These are phyloP conservation scores for Mycena haematopus DNA, from an alignment of 768 basidiomycete species.

Conservation along the genomic window DNA sequence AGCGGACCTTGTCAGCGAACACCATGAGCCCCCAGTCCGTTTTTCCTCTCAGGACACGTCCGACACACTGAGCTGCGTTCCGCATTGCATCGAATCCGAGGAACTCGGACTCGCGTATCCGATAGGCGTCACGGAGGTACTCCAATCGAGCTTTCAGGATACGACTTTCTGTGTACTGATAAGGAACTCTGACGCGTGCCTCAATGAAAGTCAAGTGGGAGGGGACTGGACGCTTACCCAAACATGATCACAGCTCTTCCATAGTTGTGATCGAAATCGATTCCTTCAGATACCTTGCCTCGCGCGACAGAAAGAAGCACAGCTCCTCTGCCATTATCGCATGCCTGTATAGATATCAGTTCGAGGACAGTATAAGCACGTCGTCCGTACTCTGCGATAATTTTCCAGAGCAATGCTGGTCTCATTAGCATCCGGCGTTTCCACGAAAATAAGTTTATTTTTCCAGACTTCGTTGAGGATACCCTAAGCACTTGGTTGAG, in stretches of 20 bases:
- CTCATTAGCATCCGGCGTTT: slow-evolving; percentile 98
- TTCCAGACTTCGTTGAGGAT: slow-evolving; percentile 99
- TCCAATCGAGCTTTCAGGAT: slow-evolving; percentile 97
- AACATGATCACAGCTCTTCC: slow-evolving; percentile 99
- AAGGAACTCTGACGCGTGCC: slow-evolving; percentile 72
- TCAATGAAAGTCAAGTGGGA: not conserved
- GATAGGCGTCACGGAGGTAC: slow-evolving; percentile 97
- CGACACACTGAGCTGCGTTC: slow-evolving; percentile 98
- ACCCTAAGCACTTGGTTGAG: slow-evolving; percentile 59
- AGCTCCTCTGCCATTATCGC: slow-evolving; percentile 97
- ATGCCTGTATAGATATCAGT: slow-evolving; percentile 65
- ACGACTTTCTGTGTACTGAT: slow-evolving; percentile 97
- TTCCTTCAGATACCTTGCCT: slow-evolving; percentile 99
- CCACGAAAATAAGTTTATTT: slow-evolving; percentile 98
- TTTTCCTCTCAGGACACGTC: slow-evolving; percentile 96
- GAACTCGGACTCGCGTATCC: slow-evolving; percentile 98
- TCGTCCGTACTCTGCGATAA: slow-evolving; percentile 77
- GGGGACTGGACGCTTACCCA: slow-evolving; percentile 60
- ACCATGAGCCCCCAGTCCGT: slow-evolving; percentile 99
- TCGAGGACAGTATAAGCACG: slow-evolving; percentile 1
- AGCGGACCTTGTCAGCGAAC: slow-evolving; percentile 94
- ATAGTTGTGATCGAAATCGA: slow-evolving; percentile 99
- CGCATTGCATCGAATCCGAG: slow-evolving; percentile 99
- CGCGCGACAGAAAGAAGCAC: slow-evolving; percentile 96
- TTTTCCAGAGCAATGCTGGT: slow-evolving; percentile 98